A percentile compares a stretch with the other conserved stretches of the same genome.
These are phyloP conservation scores for Venustampulla echinocandica DNA, from an alignment of 495 filamentous ascomycete genomes.

Conservation along the genomic window DNA sequence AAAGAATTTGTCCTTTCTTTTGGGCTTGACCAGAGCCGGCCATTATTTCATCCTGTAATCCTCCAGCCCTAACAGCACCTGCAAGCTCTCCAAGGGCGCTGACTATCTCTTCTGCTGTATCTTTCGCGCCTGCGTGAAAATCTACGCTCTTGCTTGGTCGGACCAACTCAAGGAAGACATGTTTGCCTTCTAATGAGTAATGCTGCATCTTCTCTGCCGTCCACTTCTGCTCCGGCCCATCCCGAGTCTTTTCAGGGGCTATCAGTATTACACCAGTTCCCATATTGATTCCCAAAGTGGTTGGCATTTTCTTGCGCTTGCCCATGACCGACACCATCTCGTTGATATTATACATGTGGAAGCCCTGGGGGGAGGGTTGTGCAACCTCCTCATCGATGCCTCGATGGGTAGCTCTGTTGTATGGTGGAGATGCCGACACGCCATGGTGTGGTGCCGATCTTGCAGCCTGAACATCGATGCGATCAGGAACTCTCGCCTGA, in stretches of 20 bases:
- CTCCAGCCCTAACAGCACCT: slow-evolving; percentile 73
- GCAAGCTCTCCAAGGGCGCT: slow-evolving; percentile 80
- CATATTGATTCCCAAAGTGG: slow-evolving; percentile 81
- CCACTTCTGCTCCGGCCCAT: slow-evolving; percentile 86
- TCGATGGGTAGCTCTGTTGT: slow-evolving; percentile 41
- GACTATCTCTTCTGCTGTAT: slow-evolving; percentile 90
- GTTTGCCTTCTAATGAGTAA: slow-evolving; percentile 96
- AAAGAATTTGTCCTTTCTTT: slow-evolving; percentile 79
- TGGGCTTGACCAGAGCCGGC: slow-evolving; percentile 56
- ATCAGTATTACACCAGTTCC: slow-evolving; percentile 84
- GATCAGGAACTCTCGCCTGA: slow-evolving; percentile 43
- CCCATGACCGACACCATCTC: slow-evolving; percentile 93
- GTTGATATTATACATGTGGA: slow-evolving; percentile 90
- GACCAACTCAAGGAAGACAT: slow-evolving; percentile 91
- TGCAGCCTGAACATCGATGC: slow-evolving; percentile 42
- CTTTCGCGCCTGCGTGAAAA: slow-evolving; percentile 94
- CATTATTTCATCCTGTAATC: slow-evolving; percentile 77
- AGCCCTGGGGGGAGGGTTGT: slow-evolving; percentile 55
- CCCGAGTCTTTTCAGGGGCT: slow-evolving; percentile 68
- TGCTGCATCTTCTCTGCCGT: slow-evolving; percentile 84
- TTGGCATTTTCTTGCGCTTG: slow-evolving; percentile 95
- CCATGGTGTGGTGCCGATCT: slow-evolving; percentile 26
- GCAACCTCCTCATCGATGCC: slow-evolving; percentile 27
- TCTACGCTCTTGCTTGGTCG: slow-evolving; percentile 87
- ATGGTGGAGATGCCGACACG: slow-evolving; percentile 50